Percentiles rank a stretch among this genome's conserved stretches.
phyloP scores from a whole-genome alignment of 495 filamentous ascomycete species.

The Amphirosellinia nigrospora region DNA sequence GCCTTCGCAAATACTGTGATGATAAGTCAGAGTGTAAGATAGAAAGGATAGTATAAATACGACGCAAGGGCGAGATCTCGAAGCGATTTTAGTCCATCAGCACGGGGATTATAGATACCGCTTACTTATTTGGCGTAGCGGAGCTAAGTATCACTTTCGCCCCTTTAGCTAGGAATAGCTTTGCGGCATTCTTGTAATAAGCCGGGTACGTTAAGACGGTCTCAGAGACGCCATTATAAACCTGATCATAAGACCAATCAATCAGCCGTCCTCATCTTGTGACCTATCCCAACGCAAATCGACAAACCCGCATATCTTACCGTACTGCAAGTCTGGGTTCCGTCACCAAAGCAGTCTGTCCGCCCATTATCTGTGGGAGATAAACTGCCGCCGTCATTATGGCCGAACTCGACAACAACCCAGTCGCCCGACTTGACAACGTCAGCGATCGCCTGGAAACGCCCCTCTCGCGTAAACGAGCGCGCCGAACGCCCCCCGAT shows the following conservation, averaged over 20 bases:
- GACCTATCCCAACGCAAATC: conserved; percentile 15
- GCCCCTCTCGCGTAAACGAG: conserved; percentile 53
- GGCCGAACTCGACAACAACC: conserved; percentile 58
- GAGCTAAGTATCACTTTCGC: conserved; percentile 64
- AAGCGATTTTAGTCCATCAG: background rate
- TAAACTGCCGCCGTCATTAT: conserved; percentile 51
- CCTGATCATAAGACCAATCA: background rate
- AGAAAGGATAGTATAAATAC: background rate
- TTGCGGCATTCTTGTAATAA: conserved; percentile 63
- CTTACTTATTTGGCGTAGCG: conserved; percentile 56
- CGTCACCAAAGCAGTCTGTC: conserved; percentile 60
- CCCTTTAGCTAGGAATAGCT: conserved; percentile 56
- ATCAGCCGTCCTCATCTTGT: background rate
- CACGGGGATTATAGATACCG: background rate
- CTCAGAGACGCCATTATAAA: conserved; percentile 54
- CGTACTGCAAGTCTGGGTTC: conserved; percentile 60
- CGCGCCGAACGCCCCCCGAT: conserved; percentile 52
- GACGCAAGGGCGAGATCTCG: background rate
- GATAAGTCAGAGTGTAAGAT: background rate
- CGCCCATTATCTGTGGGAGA: conserved; percentile 56
- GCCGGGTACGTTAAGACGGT: conserved; percentile 64
- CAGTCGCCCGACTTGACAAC: conserved; percentile 49
- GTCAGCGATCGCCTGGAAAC: conserved; percentile 45
- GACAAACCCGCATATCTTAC: conserved; percentile 21
- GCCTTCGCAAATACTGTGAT: conserved; percentile 54